Conservation (phyloP, 306 rosid genomes). For the Malus fusca region DNA sequence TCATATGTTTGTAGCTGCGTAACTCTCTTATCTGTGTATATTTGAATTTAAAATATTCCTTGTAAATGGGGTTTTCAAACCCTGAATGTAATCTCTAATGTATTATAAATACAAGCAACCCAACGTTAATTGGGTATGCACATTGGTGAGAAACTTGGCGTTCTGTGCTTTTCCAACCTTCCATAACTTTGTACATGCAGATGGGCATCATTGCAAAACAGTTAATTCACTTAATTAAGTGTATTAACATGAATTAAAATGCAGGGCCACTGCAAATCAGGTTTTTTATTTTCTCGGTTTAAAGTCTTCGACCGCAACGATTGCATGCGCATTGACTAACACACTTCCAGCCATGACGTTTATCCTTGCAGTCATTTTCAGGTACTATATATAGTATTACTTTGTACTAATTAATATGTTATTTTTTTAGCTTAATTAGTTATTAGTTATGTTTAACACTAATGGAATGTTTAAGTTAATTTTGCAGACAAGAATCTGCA, state of each 20-base stretch:
- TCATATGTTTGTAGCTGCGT: no score
- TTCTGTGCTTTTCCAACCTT: no score
- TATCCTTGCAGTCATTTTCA: conserved; percentile 59
- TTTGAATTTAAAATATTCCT: no score
- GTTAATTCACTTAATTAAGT: not conserved
- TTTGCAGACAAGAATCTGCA: no score
- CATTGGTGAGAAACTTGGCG: no score
- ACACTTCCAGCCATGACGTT: conserved; percentile 89
- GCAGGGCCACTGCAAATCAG: conserved; percentile 75
- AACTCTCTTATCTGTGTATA: no score
- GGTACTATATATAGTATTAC: conserved; percentile 19
- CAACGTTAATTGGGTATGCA: no score
- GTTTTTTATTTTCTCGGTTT: conserved; percentile 59
- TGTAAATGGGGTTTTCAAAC: no score
- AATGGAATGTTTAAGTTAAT: not conserved
- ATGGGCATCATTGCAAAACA: not conserved
- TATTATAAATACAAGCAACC: no score
- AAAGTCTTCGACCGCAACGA: conserved; percentile 51
- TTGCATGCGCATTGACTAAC: conserved; percentile 58
- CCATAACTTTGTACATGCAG: no score
- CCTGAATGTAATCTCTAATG: no score
- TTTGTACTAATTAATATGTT: not conserved
- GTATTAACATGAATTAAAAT: not conserved
- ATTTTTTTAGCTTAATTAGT: not conserved
- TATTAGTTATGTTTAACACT: not conserved